These are phyloP conservation scores for Cystofilobasidium bisporidii DNA, from an alignment of 768 basidiomycete genomes.

Conservation along the genomic window DNA sequence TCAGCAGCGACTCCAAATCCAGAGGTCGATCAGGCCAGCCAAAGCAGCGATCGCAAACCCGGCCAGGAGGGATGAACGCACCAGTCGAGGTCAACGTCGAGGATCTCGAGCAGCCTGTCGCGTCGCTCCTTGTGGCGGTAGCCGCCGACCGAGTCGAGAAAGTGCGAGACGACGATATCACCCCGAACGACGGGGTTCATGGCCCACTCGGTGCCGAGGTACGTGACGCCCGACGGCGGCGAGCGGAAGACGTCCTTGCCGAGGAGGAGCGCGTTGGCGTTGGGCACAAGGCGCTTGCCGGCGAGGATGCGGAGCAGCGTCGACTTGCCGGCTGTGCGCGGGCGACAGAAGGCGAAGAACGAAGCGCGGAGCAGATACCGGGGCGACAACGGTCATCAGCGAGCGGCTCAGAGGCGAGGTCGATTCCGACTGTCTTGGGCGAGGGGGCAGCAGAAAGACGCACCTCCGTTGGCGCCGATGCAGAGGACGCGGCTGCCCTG, in stretches of 20 bases:
- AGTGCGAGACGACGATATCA: conserved; percentile 84
- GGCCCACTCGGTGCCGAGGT: conserved; percentile 91
- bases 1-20: too few relatives aligned
- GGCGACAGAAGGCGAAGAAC: neutral
- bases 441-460: conserved; percentile 35
- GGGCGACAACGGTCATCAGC: neutral
- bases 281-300: conserved; percentile 69
- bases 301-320: conserved; percentile 88
- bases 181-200: conserved; percentile 93
- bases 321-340: conserved; percentile 64
- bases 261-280: conserved; percentile 59
- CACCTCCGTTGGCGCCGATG: conserved; percentile 89
- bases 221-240: conserved; percentile 68
- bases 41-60: too few relatives aligned
- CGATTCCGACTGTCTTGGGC: too few relatives aligned
- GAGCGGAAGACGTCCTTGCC: conserved; percentile 81
- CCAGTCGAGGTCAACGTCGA: conserved; percentile 88
- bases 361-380: neutral
- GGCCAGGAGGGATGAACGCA: conserved; percentile 32
- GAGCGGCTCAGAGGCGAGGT: too few relatives aligned
- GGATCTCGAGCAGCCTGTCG: conserved; percentile 73
- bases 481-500: conserved; percentile 53
- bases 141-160: conserved; percentile 95
- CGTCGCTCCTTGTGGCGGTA: conserved; percentile 84
- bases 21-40: too few relatives aligned